Evolutionary conservation across 495 filamentous ascomycete species (phyloP).

Genomic region (Penicillium fimorum): DNA sequence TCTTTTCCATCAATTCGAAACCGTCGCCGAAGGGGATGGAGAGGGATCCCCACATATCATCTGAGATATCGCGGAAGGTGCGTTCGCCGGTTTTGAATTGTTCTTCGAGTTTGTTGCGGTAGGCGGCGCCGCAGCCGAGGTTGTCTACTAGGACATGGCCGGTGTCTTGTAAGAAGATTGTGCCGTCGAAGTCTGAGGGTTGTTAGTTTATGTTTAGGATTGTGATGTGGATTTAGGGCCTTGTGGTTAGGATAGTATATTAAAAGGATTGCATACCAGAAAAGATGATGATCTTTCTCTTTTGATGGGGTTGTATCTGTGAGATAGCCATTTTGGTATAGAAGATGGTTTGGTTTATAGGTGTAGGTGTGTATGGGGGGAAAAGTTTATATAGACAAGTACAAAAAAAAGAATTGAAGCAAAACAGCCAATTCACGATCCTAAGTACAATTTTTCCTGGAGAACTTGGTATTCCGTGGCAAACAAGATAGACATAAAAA

Average conservation of each 20-base stretch:
- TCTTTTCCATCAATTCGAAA: constrained; percentile 65
- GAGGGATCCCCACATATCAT: constrained; percentile 74
- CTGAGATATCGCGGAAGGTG: constrained; percentile 70
- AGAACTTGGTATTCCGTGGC: not conserved
- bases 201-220: constrained; percentile 1
- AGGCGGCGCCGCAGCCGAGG: constrained; percentile 60
- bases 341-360: not conserved
- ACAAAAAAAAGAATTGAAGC: not conserved
- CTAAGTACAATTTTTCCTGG: not conserved
- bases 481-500: constrained; percentile 6
- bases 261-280: constrained; percentile 21
- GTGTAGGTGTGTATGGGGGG: not conserved
- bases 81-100: constrained; percentile 67
- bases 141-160: constrained; percentile 71
- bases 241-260: not conserved
- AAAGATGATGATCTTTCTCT: constrained; percentile 35
- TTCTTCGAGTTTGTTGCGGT: constrained; percentile 58
- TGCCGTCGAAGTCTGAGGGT: constrained; percentile 66
- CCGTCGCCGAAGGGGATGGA: constrained; percentile 71
- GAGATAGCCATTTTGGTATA: constrained; percentile 23
- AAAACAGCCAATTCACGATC: not conserved
- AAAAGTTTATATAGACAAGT: not conserved
- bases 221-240: not conserved
- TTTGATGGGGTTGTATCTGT: constrained; percentile 16
- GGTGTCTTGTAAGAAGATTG: constrained; percentile 78